Base-by-base conservation (phyloP, 208 protist species). In the Acanthamoeba castellanii region DNA sequence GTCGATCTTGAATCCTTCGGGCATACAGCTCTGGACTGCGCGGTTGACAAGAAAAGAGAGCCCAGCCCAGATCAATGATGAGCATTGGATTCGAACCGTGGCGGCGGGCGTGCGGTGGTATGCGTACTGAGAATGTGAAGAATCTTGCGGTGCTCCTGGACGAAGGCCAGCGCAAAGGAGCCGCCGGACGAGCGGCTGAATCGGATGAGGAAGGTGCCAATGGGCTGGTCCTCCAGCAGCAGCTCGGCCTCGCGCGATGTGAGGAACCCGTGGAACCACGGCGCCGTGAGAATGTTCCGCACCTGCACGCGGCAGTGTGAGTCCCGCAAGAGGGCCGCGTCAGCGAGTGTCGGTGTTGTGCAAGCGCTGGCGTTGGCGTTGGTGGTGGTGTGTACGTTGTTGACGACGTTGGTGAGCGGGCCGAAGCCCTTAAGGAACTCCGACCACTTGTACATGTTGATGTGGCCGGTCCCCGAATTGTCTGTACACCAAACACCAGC, bases 221-320 rank as follows among this genome's bases (percentile, higher is more conserved):
- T n/a, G 55, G 93, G 93, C 68, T 95, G 76, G 14, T 82, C 32
- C 52, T 95, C 85, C 18, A 95, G 37, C 11, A 95, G 93, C 34
- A 87, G 81, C n/a, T 87, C 76, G 8, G 93, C 93, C 32, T 95
- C 93, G 59, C 85, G 64, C 27, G 93, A 92, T 13, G 93, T 81
- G 27, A 95, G 57, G 85, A 92, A 95, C 9, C 93, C 93, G 47
- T 95, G 93, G 72, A 95, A 95, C 93, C 93, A 92, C 50, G 87
- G 87, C 27, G 87, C 47, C n/a, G 81, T 64, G 7, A 92, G 87
- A 50, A 92, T 92, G 61, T 92, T 92, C 27, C 87, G 3, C 25
- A 92, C 57, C 87, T 92, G 45, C 22, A 90, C 25, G 82, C 30
- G 50, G n/a, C n/a, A n/a, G n/a, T n/a, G n/a, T n/a, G n/a, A n/a